Base-by-base conservation (phyloP, 495 filamentous ascomycete genomes). In the Neurospora terricola region DNA sequence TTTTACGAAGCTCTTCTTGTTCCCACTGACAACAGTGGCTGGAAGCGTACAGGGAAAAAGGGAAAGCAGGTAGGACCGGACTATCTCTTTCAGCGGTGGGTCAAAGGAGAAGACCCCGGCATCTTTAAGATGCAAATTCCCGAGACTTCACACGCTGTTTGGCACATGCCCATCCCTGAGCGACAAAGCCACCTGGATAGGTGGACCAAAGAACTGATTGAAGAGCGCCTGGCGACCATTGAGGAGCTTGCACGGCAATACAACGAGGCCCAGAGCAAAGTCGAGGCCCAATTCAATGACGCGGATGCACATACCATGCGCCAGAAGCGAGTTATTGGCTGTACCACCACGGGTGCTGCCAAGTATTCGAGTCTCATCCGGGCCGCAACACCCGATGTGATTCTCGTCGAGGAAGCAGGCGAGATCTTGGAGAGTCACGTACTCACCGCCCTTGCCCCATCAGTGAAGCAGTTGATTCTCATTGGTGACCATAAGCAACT, bases 401-500 rank as follows among this genome's bases (percentile, higher is more conserved):
- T 93, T 34, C 76, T 95, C 0, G 87, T 93, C 0, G 92, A 96
- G 77, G 93, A 96, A 76, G 92, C 92, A 4, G 92, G 92, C 8
- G 92, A 96, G 75, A 91, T 94, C 34, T 79, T 94, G 2, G 92
- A 96, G 76, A 87, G 84, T 30, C 84, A 94, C 76, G 83, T 94
- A 42, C 78, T 94, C 0, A 90, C 91, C 0, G 87, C 91, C 0
- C 76, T 96, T 36, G 78, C 82, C 0, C 79, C 87, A 0, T 78
- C 85, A 0, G 90, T 90, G 12, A 87, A 92, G 75, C 91, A 94
- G 39, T 76, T 93, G 4, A 83, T 93, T 9, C 79, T 94, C 12
- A 94, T 94, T 42, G 93, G 93, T 4, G 93, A 96, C 74, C 91
- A 94, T 75, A 86, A 90, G 74, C 92, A 96, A 72, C 84, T 96